Evolutionary conservation across 192 early-diverging fungal species (phyloP).

Genomic region (Backusella sp.): DNA sequence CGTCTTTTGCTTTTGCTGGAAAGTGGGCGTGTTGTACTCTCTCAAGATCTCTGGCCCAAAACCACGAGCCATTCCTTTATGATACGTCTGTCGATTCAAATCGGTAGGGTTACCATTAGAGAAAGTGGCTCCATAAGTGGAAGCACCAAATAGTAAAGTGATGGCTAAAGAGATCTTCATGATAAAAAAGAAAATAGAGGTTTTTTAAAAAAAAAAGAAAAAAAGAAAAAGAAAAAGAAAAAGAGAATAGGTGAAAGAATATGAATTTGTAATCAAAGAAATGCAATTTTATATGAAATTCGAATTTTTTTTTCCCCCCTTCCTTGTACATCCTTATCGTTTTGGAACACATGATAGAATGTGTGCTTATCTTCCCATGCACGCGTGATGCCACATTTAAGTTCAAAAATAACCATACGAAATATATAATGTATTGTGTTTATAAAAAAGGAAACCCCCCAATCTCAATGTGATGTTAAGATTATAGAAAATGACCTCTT

Average conservation of each 20-base stretch:
- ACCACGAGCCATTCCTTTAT: neutral
- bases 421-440: neutral
- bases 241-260: neutral
- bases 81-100: neutral
- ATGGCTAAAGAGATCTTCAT: conserved; percentile 15
- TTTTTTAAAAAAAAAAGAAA: neutral
- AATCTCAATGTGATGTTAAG: conserved; percentile 1
- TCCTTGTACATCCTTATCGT: conserved; percentile 1
- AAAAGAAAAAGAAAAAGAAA: no score
- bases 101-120: neutral
- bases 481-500: conserved; percentile 3
- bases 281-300: neutral
- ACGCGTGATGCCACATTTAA: conserved; percentile 2
- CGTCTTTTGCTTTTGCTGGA: neutral
- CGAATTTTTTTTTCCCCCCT: neutral
- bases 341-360: neutral
- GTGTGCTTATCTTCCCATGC: conserved; percentile 8
- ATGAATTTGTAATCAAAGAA: neutral
- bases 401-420: neutral
- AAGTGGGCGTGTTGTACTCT: neutral
- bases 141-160: neutral
- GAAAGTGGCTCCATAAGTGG: conserved; percentile 1
- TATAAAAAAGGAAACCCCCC: neutral
- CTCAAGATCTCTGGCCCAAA: conserved; percentile 7
- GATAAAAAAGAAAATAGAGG: neutral